Evolutionary conservation across 176 grass and related monocot species (phyloP).

Genomic region (Carex pumila): DNA sequence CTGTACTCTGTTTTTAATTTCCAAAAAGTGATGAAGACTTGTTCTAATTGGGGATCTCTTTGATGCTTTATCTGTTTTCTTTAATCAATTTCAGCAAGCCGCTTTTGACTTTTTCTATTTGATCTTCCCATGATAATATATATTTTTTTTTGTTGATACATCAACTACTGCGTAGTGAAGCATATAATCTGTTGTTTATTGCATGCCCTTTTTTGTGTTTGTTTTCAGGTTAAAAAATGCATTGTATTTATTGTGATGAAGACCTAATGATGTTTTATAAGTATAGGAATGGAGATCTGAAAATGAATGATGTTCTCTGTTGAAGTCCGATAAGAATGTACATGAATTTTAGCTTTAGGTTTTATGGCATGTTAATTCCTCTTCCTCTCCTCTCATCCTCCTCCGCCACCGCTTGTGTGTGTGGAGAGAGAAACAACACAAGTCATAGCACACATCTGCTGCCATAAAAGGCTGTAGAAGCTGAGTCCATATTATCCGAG

Average conservation of each 20-base stretch:
- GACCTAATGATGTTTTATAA: not conserved
- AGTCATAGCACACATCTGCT: too few relatives aligned
- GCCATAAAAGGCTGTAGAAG: too few relatives aligned
- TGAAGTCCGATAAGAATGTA: not conserved
- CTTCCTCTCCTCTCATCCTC: not conserved
- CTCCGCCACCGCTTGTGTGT: not conserved
- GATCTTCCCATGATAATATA: too few relatives aligned
- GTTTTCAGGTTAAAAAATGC: not conserved
- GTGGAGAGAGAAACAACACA: too few relatives aligned
- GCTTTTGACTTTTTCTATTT: too few relatives aligned
- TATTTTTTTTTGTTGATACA: too few relatives aligned
- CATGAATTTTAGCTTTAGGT: not conserved
- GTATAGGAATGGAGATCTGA: not conserved
- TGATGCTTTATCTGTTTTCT: too few relatives aligned
- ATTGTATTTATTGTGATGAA: not conserved
- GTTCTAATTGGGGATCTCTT: too few relatives aligned
- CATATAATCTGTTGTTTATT: not conserved
- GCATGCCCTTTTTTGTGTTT: not conserved
- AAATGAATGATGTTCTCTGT: not conserved
- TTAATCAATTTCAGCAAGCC: too few relatives aligned
- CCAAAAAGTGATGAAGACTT: too few relatives aligned
- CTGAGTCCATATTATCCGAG: too few relatives aligned
- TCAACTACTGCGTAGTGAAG: not conserved
- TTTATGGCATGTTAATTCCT: not conserved
- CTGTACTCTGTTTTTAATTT: too few relatives aligned